A percentile compares a stretch with the other conserved stretches of the same genome.
These are phyloP conservation scores for Penicillium antarcticum DNA, from an alignment of 495 filamentous ascomycete genomes.

Conservation along the genomic window DNA sequence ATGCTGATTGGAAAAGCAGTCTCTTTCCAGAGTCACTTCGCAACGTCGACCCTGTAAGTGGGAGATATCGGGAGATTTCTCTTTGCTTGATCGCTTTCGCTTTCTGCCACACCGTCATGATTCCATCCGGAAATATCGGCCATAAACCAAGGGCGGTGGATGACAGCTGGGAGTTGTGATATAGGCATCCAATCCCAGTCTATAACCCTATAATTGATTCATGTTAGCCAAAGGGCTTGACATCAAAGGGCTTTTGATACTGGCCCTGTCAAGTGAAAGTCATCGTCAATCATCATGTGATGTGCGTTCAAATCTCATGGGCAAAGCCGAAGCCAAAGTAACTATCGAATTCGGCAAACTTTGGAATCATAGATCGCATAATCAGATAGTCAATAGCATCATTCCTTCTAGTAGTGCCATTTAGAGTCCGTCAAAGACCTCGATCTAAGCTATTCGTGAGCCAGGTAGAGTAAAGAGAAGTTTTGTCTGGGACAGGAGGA, in stretches of 20 bases:
- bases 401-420: slow-evolving; percentile 14
- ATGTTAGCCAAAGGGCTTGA: no score
- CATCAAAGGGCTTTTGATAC: not conserved
- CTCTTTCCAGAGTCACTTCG: slow-evolving; percentile 3
- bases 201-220: slow-evolving; percentile 11
- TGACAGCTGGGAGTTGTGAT: slow-evolving; percentile 7
- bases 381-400: slow-evolving; percentile 17
- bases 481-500: not conserved
- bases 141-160: slow-evolving; percentile 13
- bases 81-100: not conserved
- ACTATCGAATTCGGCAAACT: slow-evolving; percentile 12
- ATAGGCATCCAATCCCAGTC: slow-evolving; percentile 13
- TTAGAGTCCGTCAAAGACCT: slow-evolving; percentile 16
- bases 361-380: slow-evolving; percentile 17
- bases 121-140: slow-evolving; percentile 12
- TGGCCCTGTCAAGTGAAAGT: slow-evolving; percentile 18
- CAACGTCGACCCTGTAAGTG: not conserved
- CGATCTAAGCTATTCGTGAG: slow-evolving; percentile 15
- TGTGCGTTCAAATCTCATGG: slow-evolving; percentile 16
- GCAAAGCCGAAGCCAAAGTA: slow-evolving; percentile 7
- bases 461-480: slow-evolving; percentile 9
- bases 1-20: slow-evolving; percentile 11
- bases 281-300: slow-evolving; percentile 19
- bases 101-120: slow-evolving; percentile 4
- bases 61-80: not conserved